These are phyloP conservation scores for Colletotrichum camelliae DNA, from an alignment of 2,329 filamentous ascomycete genomes.

Conservation along the genomic window DNA sequence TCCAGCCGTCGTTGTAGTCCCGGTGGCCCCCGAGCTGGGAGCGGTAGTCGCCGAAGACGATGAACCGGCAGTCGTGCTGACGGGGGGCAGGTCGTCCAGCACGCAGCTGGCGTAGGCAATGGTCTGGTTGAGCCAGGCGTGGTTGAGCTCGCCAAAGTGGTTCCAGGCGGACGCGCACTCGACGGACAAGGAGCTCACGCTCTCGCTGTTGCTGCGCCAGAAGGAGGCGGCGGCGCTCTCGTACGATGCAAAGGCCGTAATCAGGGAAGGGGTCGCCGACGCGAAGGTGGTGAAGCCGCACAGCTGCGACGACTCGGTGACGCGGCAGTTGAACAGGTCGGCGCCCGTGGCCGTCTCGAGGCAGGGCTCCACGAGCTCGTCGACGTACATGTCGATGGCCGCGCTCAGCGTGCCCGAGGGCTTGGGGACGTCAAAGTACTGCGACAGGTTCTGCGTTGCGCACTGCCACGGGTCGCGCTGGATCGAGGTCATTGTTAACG, in stretches of 20 bases:
- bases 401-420: not conserved
- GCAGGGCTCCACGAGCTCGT: not conserved
- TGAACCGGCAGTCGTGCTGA: not conserved
- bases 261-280: not conserved
- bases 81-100: not conserved
- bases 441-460: not conserved
- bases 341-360: not conserved
- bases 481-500: not conserved
- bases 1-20: not conserved
- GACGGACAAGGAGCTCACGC: not conserved
- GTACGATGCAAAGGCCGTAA: not conserved
- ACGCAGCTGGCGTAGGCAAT: not conserved
- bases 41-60: too few species aligned
- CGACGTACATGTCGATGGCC: not conserved
- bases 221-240: not conserved
- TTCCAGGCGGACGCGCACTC: not conserved
- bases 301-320: not conserved
- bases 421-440: constrained; percentile 6
- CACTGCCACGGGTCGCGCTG: constrained; percentile 5
- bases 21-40: too few species aligned
- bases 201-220: not conserved
- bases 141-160: not conserved
- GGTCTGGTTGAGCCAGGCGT: not conserved
- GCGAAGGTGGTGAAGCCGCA: not conserved
- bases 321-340: not conserved